These are phyloP conservation scores for Polytrichum commune DNA, from an alignment of 225 moss, liverwort and hornwort species.

Conservation along the genomic window DNA sequence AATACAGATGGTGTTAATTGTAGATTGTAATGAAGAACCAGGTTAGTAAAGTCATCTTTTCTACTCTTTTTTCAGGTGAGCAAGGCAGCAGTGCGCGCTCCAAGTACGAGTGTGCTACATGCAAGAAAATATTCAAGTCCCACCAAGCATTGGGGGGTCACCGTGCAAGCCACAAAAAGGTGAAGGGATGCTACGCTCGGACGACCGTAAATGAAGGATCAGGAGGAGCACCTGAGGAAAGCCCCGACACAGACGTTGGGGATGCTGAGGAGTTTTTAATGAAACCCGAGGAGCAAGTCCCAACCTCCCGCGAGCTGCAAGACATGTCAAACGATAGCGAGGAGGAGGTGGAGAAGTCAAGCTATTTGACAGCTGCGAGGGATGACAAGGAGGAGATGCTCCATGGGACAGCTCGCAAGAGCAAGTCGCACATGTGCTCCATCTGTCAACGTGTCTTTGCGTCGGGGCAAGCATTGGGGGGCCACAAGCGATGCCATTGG, in stretches of 20 bases:
- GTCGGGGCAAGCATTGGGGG: constrained; percentile 93
- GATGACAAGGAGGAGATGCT: constrained; percentile 87
- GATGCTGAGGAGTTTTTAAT: constrained; percentile 68
- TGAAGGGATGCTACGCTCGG: constrained; percentile 90
- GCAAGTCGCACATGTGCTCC: constrained; percentile 76
- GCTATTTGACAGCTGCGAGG: constrained; percentile 50
- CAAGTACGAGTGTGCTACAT: constrained; percentile 83
- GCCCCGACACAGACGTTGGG: constrained; percentile 52
- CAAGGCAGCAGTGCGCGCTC: constrained; percentile 42
- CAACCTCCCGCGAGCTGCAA: constrained; percentile 36
- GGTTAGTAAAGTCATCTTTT: too few species aligned
- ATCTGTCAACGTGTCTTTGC: constrained; percentile 77
- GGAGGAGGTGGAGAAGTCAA: constrained; percentile 53
- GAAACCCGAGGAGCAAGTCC: constrained; percentile 66
- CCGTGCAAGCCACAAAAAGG: constrained; percentile 97
- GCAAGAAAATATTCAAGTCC: constrained; percentile 85
- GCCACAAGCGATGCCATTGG: constrained; percentile 98
- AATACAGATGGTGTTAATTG: too few species aligned
- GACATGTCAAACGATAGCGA: constrained; percentile 62
- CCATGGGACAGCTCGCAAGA: constrained; percentile 44
- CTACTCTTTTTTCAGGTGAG: constrained; percentile 24
- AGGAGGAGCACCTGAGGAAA: constrained; percentile 44
- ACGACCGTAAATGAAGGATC: constrained; percentile 57
- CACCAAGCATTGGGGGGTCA: constrained; percentile 97
- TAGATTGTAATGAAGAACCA: too few species aligned